phyloP scores from a whole-genome alignment of 148 eudicot species.

The Arctostaphylos glauca region DNA sequence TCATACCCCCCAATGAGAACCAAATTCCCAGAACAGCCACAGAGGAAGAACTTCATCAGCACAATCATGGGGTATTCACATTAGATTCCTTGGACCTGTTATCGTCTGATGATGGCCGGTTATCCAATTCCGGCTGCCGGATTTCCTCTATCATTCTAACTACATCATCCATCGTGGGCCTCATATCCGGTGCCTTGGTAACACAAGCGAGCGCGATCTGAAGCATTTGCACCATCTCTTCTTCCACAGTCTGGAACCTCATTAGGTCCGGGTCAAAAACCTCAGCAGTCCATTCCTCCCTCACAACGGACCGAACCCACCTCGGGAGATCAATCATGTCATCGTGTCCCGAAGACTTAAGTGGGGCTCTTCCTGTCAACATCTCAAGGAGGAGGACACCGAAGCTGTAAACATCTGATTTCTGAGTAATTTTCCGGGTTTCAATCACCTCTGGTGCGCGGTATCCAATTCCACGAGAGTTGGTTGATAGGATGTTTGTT shows the following conservation, averaged over 20 bases:
- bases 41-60: neutral
- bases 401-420: conserved; percentile 94
- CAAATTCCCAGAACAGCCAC: neutral
- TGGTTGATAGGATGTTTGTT: conserved; percentile 41
- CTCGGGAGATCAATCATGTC: conserved; percentile 80
- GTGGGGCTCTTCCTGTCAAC: conserved; percentile 74
- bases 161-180: conserved; percentile 74
- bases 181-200: conserved; percentile 49
- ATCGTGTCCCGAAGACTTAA: conserved; percentile 46
- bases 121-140: conserved; percentile 48
- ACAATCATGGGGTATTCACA: conserved; percentile 52
- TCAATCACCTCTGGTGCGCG: conserved; percentile 79
- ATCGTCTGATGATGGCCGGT: conserved; percentile 61
- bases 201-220: conserved; percentile 86
- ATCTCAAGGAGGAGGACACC: conserved; percentile 84
- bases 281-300: conserved; percentile 97
- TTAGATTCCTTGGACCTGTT: conserved; percentile 67
- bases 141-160: conserved; percentile 77
- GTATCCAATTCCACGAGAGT: conserved; percentile 62
- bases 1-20: neutral
- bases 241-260: conserved; percentile 54
- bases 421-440: conserved; percentile 56
- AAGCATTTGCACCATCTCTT: conserved; percentile 92
- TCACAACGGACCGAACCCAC: conserved; percentile 88
- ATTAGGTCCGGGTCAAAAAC: conserved; percentile 77